Conservation (phyloP, 208 protist species). For the Acanthamoeba triangularis region DNA sequence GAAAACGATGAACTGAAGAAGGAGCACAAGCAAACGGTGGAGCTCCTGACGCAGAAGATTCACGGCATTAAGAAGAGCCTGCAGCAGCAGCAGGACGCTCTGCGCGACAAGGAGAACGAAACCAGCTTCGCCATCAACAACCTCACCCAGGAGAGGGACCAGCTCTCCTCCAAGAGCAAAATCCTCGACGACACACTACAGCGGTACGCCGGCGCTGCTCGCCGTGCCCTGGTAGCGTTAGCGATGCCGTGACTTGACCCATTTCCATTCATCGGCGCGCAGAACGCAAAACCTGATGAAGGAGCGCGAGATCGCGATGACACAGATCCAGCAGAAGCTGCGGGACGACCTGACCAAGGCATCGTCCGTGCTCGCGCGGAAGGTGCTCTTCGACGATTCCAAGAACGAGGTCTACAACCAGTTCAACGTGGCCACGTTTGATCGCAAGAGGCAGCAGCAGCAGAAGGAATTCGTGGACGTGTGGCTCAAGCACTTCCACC, state of each 20-base stretch:
- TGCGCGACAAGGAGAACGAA: conserved; percentile 36
- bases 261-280: background rate
- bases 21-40: conserved; percentile 42
- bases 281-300: conserved; percentile 72
- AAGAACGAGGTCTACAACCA: conserved; percentile 43
- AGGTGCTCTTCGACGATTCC: conserved; percentile 59
- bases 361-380: conserved; percentile 1
- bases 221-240: background rate
- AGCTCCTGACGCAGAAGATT: conserved; percentile 45
- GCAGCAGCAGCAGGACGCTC: conserved; percentile 17
- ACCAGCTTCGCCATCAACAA: background rate
- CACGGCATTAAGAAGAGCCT: conserved; percentile 35
- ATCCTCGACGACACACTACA: conserved; percentile 25
- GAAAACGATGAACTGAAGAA: conserved; percentile 28
- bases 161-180: conserved; percentile 39
- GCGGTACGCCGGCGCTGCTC: background rate
- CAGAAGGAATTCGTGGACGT: conserved; percentile 16
- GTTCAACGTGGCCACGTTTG: conserved; percentile 37
- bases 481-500: conserved; percentile 50
- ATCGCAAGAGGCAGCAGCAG: background rate
- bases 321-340: conserved; percentile 58
- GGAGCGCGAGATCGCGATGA: conserved; percentile 54
- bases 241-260: background rate
- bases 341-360: conserved; percentile 16
- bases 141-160: conserved; percentile 37